Evolutionary conservation across 306 rosid genomes (phyloP), one percentile per base, ranked within the genome.

Genomic region (Vicia sativa): DNA sequence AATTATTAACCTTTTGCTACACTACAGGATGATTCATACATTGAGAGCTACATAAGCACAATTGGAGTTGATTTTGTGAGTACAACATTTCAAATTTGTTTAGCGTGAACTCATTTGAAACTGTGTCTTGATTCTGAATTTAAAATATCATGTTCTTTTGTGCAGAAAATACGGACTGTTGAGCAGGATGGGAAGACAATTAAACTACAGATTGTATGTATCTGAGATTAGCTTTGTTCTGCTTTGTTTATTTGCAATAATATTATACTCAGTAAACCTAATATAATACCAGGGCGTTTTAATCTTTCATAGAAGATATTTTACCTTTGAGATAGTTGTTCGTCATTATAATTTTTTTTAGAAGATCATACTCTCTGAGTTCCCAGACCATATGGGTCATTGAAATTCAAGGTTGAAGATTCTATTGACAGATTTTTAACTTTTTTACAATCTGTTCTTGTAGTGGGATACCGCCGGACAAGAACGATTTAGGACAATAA

Each of bases 61-160:
- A 93, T 93, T 6, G 98, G 98, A 59, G 98, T 93, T 77, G 98
- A 93, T 81, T 93, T 93, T 78, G 98, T 93, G 84, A 88, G 98
- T 81, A 70, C 59, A 64, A 29, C n/a, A 11, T 68, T 35, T 2
- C 65, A 45, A 43, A 1, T 42, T n/a, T 38, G 7, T 49, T 58
- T 50, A 70, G 75, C 67, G 43, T 77, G 74, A 81, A 68, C 49
- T 73, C 41, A 28, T 76, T 68, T 77, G 62, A 18, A 67, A 49
- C 29, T 37, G 50, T 45, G 16, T 45, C 59, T 65, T 16, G 11
- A 29, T 35, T 21, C 37, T 41, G 14, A 45, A 63, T 45, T 74
- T 65, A 23, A 67, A 49, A 37, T 70, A 41, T 71, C 44, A 1
- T 68, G 70, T 72, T 49, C 12, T 64, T 58, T 38, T 46, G 25